These are phyloP conservation scores for Gloeopeniophorella convolvens DNA, from an alignment of 768 basidiomycete genomes.

Conservation along the genomic window DNA sequence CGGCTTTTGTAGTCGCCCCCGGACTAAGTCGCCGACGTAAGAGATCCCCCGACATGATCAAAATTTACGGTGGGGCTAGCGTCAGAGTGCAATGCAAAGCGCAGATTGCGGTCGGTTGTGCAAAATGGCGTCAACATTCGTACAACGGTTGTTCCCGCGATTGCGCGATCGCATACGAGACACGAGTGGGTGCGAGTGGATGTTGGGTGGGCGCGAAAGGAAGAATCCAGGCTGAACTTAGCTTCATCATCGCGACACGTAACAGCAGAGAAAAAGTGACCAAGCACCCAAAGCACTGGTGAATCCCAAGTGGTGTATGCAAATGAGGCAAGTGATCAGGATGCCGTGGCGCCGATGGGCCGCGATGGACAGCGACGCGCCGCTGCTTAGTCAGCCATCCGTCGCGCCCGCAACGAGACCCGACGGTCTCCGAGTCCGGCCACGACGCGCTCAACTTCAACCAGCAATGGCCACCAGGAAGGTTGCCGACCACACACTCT, in stretches of 20 bases:
- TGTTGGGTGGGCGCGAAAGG: neutral
- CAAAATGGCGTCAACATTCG: constrained; percentile 18
- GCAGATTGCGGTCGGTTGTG: constrained; percentile 1
- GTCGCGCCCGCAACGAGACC: neutral
- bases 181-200: neutral
- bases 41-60: neutral
- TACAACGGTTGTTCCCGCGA: neutral
- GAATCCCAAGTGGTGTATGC: too few relatives aligned
- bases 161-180: constrained; percentile 9
- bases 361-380: neutral
- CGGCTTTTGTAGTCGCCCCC: constrained; percentile 10
- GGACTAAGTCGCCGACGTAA: neutral
- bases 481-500: constrained; percentile 81
- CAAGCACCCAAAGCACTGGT: too few relatives aligned
- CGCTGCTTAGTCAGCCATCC: constrained; percentile 9
- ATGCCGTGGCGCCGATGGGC: neutral
- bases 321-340: too few relatives aligned
- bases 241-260: too few relatives aligned
- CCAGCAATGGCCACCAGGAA: constrained; percentile 64
- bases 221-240: neutral
- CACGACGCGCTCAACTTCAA: neutral
- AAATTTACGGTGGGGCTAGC: neutral
- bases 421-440: neutral
- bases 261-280: neutral
- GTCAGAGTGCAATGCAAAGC: neutral